A percentile compares a stretch with the other conserved stretches of the same genome.
These are phyloP conservation scores for Moricandia arvensis DNA, from an alignment of 345 rosid genomes.

Conservation along the genomic window DNA sequence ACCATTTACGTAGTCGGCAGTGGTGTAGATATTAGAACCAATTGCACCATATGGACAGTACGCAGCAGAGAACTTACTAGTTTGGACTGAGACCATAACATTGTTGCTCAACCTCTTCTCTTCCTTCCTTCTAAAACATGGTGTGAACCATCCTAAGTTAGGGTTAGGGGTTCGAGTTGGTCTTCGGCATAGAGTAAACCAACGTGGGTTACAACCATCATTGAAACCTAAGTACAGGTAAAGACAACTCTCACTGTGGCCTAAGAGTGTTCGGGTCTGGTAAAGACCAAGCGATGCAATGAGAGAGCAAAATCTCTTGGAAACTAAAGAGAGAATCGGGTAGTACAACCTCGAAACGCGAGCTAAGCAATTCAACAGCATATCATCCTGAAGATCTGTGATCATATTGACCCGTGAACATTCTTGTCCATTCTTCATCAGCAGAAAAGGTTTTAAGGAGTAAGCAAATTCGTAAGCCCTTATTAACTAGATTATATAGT, in stretches of 20 bases:
- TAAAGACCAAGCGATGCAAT: conserved; percentile 6
- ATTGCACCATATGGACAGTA: background rate
- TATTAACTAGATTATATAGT: too few relatives aligned
- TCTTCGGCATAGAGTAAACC: background rate
- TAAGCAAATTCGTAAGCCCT: too few relatives aligned
- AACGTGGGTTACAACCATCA: background rate
- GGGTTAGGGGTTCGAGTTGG: background rate
- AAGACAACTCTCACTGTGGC: background rate
- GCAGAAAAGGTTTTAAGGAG: background rate
- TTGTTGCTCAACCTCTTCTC: background rate
- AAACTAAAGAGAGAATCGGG: conserved; percentile 10
- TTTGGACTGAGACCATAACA: background rate
- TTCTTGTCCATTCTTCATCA: background rate
- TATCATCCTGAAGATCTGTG: conserved; percentile 1
- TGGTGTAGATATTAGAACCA: conserved; percentile 1
- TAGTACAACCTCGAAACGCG: background rate
- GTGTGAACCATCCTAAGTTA: background rate
- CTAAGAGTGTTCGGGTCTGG: background rate
- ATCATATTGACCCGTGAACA: background rate
- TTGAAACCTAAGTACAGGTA: background rate
- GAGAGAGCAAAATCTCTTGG: conserved; percentile 13
- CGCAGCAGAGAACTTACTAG: background rate
- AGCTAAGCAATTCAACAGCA: conserved; percentile 3
- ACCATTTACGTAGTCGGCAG: background rate
- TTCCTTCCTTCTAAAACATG: background rate